Conservation (phyloP, 345 rosid species). For the Aegle marmelos region DNA sequence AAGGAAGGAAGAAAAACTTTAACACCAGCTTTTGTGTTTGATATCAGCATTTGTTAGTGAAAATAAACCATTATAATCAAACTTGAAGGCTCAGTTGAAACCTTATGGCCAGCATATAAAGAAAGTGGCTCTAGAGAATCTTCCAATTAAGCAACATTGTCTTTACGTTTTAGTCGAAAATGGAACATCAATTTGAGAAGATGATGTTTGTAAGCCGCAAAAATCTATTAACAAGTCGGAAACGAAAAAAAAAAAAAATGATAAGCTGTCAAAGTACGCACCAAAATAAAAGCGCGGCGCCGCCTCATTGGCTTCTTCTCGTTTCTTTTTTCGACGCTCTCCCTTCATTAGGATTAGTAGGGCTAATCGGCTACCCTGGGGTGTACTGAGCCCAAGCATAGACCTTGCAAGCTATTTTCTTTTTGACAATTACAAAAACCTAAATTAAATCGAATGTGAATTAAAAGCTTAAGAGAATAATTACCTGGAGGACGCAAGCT, state of each 20-base stretch:
- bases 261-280: neutral
- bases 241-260: too few relatives aligned
- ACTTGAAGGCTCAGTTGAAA: neutral
- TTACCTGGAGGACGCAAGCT: slow-evolving; percentile 52
- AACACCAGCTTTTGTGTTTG: neutral
- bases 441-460: neutral
- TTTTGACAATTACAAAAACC: too few relatives aligned
- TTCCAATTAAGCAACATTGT: too few relatives aligned
- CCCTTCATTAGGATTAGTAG: slow-evolving; percentile 76
- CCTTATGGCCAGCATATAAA: neutral
- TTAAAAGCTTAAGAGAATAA: neutral
- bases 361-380: slow-evolving; percentile 60
- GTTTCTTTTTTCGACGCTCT: slow-evolving; percentile 72
- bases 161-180: too few relatives aligned
- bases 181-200: too few relatives aligned
- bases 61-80: neutral
- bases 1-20: too few relatives aligned
- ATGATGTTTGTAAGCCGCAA: too few relatives aligned
- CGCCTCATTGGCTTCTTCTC: slow-evolving; percentile 72
- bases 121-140: too few relatives aligned
- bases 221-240: too few relatives aligned
- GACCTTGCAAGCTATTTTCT: slow-evolving; percentile 49
- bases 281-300: slow-evolving; percentile 64
- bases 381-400: too few relatives aligned
- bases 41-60: neutral